Percentiles rank a stretch among this genome's conserved stretches.
These are phyloP conservation scores for Amniculicola lignicola DNA, from an alignment of 495 filamentous ascomycete genomes.

Conservation along the genomic window DNA sequence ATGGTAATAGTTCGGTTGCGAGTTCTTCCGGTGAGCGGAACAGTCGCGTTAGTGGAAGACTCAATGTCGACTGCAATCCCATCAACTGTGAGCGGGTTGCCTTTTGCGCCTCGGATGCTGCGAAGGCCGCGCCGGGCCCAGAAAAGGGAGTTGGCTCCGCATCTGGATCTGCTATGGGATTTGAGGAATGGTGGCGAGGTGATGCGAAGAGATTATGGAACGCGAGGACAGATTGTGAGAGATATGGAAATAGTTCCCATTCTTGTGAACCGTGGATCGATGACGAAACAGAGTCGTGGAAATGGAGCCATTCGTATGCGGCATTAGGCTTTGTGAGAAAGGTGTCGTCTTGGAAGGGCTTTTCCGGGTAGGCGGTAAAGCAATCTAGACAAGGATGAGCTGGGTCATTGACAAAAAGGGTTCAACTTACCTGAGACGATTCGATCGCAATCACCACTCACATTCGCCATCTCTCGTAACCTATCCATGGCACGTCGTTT, in stretches of 20 bases:
- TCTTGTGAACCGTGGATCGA: conserved; percentile 73
- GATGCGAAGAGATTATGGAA: conserved; percentile 90
- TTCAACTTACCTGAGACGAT: conserved; percentile 61
- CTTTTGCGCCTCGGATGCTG: conserved; percentile 73
- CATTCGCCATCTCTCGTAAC: conserved; percentile 84
- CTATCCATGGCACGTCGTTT: conserved; percentile 76
- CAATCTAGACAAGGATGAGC: conserved; percentile 49
- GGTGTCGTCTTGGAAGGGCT: conserved; percentile 88
- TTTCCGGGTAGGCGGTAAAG: conserved; percentile 78
- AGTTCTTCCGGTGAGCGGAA: conserved; percentile 75
- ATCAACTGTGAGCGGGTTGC: conserved; percentile 56
- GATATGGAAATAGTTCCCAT: conserved; percentile 83
- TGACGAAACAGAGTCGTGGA: conserved; percentile 78
- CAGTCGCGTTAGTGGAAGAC: conserved; percentile 60
- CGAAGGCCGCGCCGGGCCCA: conserved; percentile 73
- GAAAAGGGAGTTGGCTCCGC: conserved; percentile 65
- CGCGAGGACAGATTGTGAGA: conserved; percentile 77
- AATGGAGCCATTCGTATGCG: conserved; percentile 92
- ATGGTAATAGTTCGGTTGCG: conserved; percentile 77
- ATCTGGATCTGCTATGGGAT: conserved; percentile 41
- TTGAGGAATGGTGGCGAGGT: conserved; percentile 38
- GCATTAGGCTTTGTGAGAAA: conserved; percentile 80
- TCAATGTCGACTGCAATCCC: conserved; percentile 55
- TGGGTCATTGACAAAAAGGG: background rate
- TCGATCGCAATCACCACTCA: conserved; percentile 81